Conservation (phyloP, 129 eudicot species). For the Saussurea involucrata region DNA sequence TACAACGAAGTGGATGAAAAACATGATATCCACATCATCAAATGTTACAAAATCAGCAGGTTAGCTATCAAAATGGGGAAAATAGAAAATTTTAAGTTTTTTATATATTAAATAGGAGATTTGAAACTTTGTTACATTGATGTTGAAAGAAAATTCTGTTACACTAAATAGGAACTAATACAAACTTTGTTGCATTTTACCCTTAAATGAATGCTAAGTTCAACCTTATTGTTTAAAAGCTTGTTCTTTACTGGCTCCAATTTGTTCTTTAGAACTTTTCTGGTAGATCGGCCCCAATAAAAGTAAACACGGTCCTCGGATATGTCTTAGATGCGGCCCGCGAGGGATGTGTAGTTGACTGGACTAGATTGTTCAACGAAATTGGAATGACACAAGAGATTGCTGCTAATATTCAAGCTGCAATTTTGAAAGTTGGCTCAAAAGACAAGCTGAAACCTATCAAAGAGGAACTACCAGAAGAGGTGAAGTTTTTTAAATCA, state of each 20-base stretch:
- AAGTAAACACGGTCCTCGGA: slow-evolving; percentile 58
- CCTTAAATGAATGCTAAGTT: neutral
- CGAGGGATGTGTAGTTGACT: slow-evolving; percentile 61
- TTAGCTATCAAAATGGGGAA: neutral
- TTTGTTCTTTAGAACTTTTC: slow-evolving; percentile 55
- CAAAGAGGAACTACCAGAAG: slow-evolving; percentile 78
- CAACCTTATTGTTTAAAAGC: neutral
- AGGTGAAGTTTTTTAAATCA: slow-evolving; percentile 41
- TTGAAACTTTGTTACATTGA: neutral
- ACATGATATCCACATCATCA: neutral
- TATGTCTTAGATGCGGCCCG: slow-evolving; percentile 82
- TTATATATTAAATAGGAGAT: neutral
- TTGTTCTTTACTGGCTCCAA: neutral
- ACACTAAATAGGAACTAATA: neutral
- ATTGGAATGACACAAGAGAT: slow-evolving; percentile 50
- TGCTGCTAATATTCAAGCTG: slow-evolving; percentile 40
- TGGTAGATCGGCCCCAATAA: slow-evolving; percentile 80
- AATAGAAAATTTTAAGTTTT: neutral
- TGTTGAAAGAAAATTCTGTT: neutral
- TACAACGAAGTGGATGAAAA: neutral
- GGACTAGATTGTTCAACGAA: slow-evolving; percentile 68
- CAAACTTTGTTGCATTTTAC: neutral
- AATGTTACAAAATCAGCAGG: neutral
- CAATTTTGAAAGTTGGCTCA: slow-evolving; percentile 66
- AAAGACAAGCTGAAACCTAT: slow-evolving; percentile 82